These are phyloP conservation scores for Zangia roseola DNA, from an alignment of 768 basidiomycete genomes.

Conservation along the genomic window DNA sequence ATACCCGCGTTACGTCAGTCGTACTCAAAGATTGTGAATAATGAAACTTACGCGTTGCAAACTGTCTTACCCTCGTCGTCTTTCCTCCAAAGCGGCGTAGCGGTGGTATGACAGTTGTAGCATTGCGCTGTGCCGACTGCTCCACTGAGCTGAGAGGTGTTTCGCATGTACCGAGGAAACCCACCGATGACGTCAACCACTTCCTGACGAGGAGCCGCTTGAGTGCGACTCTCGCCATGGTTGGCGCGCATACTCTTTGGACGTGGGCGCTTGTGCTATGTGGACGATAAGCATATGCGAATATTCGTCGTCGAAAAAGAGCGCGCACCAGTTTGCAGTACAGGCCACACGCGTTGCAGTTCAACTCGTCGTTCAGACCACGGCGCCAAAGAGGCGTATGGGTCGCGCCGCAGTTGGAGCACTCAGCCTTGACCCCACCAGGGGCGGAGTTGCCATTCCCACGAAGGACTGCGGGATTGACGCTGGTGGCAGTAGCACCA, in stretches of 20 bases:
- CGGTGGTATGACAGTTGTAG: slow-evolving; percentile 87
- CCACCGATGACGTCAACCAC: slow-evolving; percentile 71
- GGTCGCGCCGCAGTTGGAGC: slow-evolving; percentile 85
- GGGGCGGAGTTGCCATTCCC: slow-evolving; percentile 41
- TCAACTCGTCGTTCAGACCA: slow-evolving; percentile 84
- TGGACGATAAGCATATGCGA: neutral
- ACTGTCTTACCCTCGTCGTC: slow-evolving; percentile 91
- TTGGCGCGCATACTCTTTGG: slow-evolving; percentile 84
- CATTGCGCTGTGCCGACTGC: slow-evolving; percentile 63
- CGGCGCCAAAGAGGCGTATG: slow-evolving; percentile 87
- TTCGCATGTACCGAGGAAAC: slow-evolving; percentile 35
- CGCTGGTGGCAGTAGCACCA: slow-evolving; percentile 61
- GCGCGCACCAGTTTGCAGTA: slow-evolving; percentile 77
- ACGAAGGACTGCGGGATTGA: slow-evolving; percentile 44
- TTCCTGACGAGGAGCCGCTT: slow-evolving; percentile 63
- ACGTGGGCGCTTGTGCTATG: slow-evolving; percentile 81
- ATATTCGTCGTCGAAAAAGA: slow-evolving; percentile 7
- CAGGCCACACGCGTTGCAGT: slow-evolving; percentile 86
- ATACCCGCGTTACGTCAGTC: slow-evolving; percentile 10
- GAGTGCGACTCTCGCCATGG: slow-evolving; percentile 69
- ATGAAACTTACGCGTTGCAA: slow-evolving; percentile 79
- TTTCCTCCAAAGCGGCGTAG: slow-evolving; percentile 87
- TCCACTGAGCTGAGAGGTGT: slow-evolving; percentile 29
- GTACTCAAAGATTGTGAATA: slow-evolving; percentile 3
- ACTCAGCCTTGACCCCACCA: slow-evolving; percentile 73